These are phyloP conservation scores for Ephemerocybe angulata DNA, from an alignment of 768 basidiomycete species.

Conservation along the genomic window DNA sequence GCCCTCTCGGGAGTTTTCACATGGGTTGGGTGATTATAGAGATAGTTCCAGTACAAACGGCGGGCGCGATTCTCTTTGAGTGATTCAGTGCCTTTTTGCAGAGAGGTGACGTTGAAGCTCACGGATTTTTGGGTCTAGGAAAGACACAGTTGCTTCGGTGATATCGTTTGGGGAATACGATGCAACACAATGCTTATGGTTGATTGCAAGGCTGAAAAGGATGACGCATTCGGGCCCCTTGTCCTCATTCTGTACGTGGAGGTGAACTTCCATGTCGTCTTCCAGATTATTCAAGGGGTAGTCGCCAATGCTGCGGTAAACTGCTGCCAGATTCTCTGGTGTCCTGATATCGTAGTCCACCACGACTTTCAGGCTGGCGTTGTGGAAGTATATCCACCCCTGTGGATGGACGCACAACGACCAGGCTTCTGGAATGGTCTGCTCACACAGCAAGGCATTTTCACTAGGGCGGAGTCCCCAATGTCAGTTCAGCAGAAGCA, in stretches of 20 bases:
- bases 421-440: conserved; percentile 29
- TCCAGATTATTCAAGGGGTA: conserved; percentile 29
- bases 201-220: conserved; percentile 38
- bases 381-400: conserved; percentile 52
- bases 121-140: conserved; percentile 27
- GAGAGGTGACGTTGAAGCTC: conserved; percentile 2
- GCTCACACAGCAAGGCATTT: conserved; percentile 11
- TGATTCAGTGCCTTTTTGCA: background rate
- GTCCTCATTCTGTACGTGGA: conserved; percentile 27
- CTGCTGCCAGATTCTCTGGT: conserved; percentile 27
- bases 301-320: conserved; percentile 24
- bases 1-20: conserved; percentile 38
- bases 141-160: conserved; percentile 21
- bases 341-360: conserved; percentile 49
- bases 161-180: conserved; percentile 36
- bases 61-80: conserved; percentile 40
- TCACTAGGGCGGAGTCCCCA: conserved; percentile 6
- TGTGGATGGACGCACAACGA: conserved; percentile 38
- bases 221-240: conserved; percentile 14
- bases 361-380: conserved; percentile 35
- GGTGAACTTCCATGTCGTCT: conserved; percentile 43
- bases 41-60: conserved; percentile 50
- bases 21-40: conserved; percentile 49
- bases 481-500: too few relatives aligned
- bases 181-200: conserved; percentile 47